Base-by-base conservation (phyloP, 345 rosid genomes). In the Limnanthes douglasii region DNA sequence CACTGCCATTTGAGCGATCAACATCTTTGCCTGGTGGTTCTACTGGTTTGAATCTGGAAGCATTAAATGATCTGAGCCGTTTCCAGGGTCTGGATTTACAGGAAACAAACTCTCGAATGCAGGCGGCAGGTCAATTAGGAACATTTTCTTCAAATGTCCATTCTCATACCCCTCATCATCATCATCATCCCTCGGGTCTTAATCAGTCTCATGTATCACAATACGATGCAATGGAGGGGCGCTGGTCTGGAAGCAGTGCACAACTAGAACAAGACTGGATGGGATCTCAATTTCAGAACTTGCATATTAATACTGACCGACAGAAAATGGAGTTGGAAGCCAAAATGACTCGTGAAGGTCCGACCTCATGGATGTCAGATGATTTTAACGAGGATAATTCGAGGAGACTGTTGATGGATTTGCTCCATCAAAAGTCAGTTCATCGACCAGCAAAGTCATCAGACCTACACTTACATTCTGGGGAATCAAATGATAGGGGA, bases 311-410 rank as follows among this genome's bases (percentile, higher is more conserved):
- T 53, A 57, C 60, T 28, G 78, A 67, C 50, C 37, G 38, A 43
- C 69, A 40, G 46, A 65, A 53, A 43, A 65, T 61, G 54, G 75
- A 67, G 13, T 41, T 50, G 15, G 64, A 61, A 33, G 41, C 30
- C 30, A 56, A 53, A 50, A 39, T 53, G 56, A 25, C 50, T 20
- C 34, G 66, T 31, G 63, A 51, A 37, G 66, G 62, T 44, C 59
- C 66, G n/a, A 62, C 57, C 44, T 59, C 54, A 22, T 75, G 85
- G 85, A 62, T 68, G 68, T 59, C 75, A 15, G 79, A 68, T 16
- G 66, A 60, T 43, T 40, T 54, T 18, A 55, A 55, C 51, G 76
- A 75, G 42, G 70, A 75, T 53, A 68, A 65, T 40, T 70, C 85
- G 15, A 68, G 66, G 43, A 65, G 29, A 45, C 48, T 68, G 42